Evolutionary conservation across 148 eudicot species (phyloP).

Genomic region (Polygonum maritimum): DNA sequence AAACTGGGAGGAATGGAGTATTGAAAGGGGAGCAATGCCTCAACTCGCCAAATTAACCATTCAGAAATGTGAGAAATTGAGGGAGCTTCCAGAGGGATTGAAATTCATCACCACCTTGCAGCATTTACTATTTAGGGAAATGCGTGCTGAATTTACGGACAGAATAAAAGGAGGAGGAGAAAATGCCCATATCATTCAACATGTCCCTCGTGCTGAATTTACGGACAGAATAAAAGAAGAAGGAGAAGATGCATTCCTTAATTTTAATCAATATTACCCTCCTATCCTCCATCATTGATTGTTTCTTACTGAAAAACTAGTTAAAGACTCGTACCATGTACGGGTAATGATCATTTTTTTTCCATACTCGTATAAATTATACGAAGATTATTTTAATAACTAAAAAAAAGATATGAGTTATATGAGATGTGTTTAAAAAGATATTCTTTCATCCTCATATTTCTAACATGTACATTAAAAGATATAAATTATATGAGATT

Average conservation of each 20-base stretch:
- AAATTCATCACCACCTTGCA: constrained; percentile 1
- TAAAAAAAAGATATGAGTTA: no score
- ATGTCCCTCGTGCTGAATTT: background rate
- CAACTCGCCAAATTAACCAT: constrained; percentile 15
- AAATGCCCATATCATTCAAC: background rate
- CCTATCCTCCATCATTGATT: no score
- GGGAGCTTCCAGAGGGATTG: background rate
- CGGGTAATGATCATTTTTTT: no score
- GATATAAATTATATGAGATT: no score
- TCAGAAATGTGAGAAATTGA: constrained; percentile 8
- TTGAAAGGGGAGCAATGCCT: constrained; percentile 12
- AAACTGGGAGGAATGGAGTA: constrained; percentile 14
- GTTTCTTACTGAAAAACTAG: no score
- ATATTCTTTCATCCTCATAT: no score
- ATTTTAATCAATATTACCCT: no score
- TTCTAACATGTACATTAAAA: no score
- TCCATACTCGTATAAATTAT: no score
- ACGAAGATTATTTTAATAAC: no score
- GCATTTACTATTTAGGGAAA: background rate
- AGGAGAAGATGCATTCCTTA: background rate
- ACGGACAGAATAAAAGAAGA: background rate
- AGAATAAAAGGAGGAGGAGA: background rate
- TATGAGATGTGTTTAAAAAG: no score
- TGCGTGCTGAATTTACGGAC: background rate
- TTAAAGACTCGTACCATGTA: no score